Evolutionary conservation across 306 rosid species (phyloP), one percentile per base, ranked within the genome.

Genomic region (Sindora glabra): DNA sequence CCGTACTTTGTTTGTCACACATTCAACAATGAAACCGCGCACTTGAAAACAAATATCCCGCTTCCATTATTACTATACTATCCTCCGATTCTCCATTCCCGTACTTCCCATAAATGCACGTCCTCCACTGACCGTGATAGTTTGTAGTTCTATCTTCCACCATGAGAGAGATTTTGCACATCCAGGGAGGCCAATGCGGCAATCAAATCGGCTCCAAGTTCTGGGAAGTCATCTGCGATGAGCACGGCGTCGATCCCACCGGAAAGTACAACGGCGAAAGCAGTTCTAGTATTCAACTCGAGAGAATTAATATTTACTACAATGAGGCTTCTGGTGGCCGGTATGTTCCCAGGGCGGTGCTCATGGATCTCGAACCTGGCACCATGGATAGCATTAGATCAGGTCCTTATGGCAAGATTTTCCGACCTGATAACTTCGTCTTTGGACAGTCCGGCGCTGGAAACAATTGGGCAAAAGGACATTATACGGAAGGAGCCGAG

Each of bases 381-480:
- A 89, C 97, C 39, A 89, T 89, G 97, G 97, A 89, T 40, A 89
- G 97, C 64, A 89, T 89, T 86, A 80, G 97, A 86, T 89, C 97
- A 60, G 95, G 97, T 14, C 95, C 87, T 0, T 89, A 33, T 36
- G 97, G 97, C 25, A 90, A 86, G 87, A 83, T 89, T 69, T 89
- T 89, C 44, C 87, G 97, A 14, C 95, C 96, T 7, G 96, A 89
- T 46, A 89, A 89, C 79, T 89, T 89, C 61, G 95, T 89, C 49
- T 89, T 89, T 51, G 96, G 95, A 5, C 96, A 89, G 76, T 86
- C 95, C 48, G 96, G 96, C 16, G 96, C 96, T 8, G 96, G 96
- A 1, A 89, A 89, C 59, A 89, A 89, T 8, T 89, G 96, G 96
- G 96, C 96, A 1, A 89, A 89, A 76, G 96, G 96, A 63, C 96